phyloP scores from a whole-genome alignment of 2,329 filamentous ascomycete species.

The Colletotrichum sp. region DNA sequence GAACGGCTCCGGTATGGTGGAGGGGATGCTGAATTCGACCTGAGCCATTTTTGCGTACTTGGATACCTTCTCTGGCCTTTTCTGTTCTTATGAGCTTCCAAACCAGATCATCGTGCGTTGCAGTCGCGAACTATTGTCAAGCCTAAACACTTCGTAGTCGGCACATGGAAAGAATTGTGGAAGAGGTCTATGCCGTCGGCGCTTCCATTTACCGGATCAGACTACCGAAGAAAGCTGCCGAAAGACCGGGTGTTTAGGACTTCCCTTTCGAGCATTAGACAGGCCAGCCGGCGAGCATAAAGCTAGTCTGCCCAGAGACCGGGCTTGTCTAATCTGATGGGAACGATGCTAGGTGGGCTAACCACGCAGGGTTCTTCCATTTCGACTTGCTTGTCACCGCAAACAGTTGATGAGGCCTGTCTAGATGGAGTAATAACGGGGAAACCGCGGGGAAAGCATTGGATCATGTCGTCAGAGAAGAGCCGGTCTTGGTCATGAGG shows the following conservation, averaged over 20 bases:
- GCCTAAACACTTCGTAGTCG: background rate
- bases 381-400: background rate
- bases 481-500: background rate
- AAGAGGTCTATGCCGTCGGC: background rate
- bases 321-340: background rate
- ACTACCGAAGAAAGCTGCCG: background rate
- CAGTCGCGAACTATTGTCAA: background rate
- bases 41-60: background rate
- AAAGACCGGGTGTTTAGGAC: background rate
- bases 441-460: background rate
- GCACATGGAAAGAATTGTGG: background rate
- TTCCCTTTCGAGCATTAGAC: background rate
- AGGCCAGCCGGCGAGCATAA: background rate
- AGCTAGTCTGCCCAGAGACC: background rate
- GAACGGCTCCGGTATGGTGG: background rate
- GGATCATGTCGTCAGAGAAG: background rate
- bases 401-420: background rate
- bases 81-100: background rate
- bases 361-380: background rate
- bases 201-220: background rate
- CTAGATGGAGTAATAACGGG: background rate
- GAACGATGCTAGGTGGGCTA: background rate
- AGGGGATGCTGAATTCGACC: background rate
- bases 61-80: background rate
- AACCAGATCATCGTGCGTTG: background rate